Percentiles rank a stretch among this genome's conserved stretches.
Conservation (phyloP, 2,329 filamentous ascomycete genomes). For the Hawksworthiomyces lignivorus region DNA sequence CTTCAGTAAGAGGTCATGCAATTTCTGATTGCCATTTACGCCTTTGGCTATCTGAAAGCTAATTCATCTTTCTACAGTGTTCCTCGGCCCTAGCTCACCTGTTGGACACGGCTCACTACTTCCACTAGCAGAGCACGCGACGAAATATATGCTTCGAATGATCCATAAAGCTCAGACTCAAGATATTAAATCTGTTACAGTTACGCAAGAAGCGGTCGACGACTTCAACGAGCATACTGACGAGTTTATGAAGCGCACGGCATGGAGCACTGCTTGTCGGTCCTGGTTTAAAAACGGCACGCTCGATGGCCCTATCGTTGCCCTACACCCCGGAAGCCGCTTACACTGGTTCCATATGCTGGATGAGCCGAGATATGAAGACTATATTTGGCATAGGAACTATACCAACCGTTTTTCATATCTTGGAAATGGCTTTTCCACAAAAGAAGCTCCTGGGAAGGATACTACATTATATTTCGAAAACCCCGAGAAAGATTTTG, state of each 20-base stretch:
- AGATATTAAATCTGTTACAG: slow-evolving; percentile 7
- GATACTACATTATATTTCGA: slow-evolving; percentile 4
- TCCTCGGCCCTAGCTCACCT: neutral
- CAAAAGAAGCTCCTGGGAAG: neutral
- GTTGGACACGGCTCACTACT: neutral
- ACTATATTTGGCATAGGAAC: slow-evolving; percentile 30
- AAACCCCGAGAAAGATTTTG: slow-evolving; percentile 1
- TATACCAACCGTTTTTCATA: slow-evolving; percentile 28
- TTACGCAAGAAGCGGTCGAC: slow-evolving; percentile 11
- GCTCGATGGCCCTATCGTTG: slow-evolving; percentile 28
- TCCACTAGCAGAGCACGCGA: too few species aligned
- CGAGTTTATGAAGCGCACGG: slow-evolving; percentile 14
- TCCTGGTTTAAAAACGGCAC: slow-evolving; percentile 29
- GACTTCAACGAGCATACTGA: slow-evolving; percentile 19
- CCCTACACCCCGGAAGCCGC: slow-evolving; percentile 36
- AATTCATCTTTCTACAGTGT: neutral
- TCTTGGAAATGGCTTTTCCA: slow-evolving; percentile 29
- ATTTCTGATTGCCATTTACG: too few species aligned
- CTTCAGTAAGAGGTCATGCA: slow-evolving; percentile 28
- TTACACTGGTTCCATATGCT: slow-evolving; percentile 34
- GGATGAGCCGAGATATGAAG: slow-evolving; percentile 34
- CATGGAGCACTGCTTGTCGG: slow-evolving; percentile 21
- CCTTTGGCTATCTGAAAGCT: too few species aligned
- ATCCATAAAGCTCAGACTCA: too few species aligned
- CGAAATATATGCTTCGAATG: too few species aligned